A percentile compares a stretch with the other conserved stretches of the same genome.
Conservation (phyloP, 345 rosid species). For the Rhodamnia rubescens region DNA sequence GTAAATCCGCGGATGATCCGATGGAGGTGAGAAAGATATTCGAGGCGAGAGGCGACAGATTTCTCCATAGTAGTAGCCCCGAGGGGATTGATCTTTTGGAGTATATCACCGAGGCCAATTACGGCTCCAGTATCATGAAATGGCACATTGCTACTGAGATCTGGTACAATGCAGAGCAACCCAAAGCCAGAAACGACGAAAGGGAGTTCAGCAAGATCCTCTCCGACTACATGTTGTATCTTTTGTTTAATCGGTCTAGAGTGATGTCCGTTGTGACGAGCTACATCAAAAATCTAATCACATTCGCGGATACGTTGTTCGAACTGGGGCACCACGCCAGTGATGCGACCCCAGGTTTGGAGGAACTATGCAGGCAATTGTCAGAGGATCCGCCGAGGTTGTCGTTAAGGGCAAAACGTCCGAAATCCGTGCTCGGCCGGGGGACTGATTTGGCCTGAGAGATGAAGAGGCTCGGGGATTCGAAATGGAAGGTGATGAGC, state of each 20-base stretch:
- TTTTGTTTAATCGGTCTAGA: accelerated
- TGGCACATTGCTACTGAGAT: background rate
- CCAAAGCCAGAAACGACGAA: background rate
- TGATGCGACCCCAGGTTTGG: no score
- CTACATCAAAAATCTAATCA: no score
- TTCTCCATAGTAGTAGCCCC: background rate
- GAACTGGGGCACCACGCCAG: no score
- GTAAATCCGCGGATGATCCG: no score
- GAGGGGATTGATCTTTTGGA: accelerated
- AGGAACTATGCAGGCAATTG: no score
- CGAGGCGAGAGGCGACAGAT: background rate
- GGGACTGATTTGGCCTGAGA: accelerated
- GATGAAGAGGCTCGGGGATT: accelerated
- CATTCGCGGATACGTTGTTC: no score
- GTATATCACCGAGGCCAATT: background rate
- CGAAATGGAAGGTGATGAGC: background rate
- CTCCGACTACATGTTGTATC: background rate
- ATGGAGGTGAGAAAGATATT: no score
- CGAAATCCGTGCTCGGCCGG: background rate
- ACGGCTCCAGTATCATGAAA: accelerated
- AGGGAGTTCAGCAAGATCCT: background rate
- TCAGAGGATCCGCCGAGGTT: no score
- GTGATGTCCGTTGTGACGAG: background rate
- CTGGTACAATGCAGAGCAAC: background rate
- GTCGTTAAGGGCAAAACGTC: no score